phyloP scores from a whole-genome alignment of 2,329 filamentous ascomycete genomes.

The Ceratocystis albifundus region DNA sequence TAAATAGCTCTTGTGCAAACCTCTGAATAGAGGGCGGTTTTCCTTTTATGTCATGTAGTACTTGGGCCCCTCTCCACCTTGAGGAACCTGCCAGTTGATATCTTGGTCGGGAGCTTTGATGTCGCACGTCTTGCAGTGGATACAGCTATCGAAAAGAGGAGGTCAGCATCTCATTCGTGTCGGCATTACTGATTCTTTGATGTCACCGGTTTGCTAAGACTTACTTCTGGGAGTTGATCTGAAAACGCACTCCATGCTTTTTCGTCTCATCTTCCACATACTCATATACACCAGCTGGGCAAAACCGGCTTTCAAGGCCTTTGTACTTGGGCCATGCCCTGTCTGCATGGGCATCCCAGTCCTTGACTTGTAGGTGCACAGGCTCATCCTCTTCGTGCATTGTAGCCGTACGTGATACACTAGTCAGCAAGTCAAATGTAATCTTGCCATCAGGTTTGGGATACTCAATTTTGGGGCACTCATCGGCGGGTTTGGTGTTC shows the following conservation, averaged over 20 bases:
- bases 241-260: constrained; percentile 80
- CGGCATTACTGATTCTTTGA: neutral
- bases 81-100: constrained; percentile 93
- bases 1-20: neutral
- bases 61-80: constrained; percentile 71
- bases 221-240: constrained; percentile 96
- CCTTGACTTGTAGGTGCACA: constrained; percentile 84
- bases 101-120: constrained; percentile 96
- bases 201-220: constrained; percentile 31
- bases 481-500: constrained; percentile 66
- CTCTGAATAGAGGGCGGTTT: neutral
- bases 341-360: constrained; percentile 84
- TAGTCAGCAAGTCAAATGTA: constrained; percentile 91
- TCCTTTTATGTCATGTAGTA: constrained; percentile 53
- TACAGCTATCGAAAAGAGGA: constrained; percentile 54
- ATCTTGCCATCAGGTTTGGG: constrained; percentile 93
- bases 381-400: constrained; percentile 99
- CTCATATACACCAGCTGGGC: constrained; percentile 93
- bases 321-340: constrained; percentile 78
- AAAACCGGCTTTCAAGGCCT: constrained; percentile 92
- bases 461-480: constrained; percentile 84
- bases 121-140: constrained; percentile 99
- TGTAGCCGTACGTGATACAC: constrained; percentile 86
- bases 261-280: constrained; percentile 89
- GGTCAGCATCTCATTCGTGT: constrained; percentile 16